Conservation (phyloP, 441 rosid species). For the Lepidium campestre region DNA sequence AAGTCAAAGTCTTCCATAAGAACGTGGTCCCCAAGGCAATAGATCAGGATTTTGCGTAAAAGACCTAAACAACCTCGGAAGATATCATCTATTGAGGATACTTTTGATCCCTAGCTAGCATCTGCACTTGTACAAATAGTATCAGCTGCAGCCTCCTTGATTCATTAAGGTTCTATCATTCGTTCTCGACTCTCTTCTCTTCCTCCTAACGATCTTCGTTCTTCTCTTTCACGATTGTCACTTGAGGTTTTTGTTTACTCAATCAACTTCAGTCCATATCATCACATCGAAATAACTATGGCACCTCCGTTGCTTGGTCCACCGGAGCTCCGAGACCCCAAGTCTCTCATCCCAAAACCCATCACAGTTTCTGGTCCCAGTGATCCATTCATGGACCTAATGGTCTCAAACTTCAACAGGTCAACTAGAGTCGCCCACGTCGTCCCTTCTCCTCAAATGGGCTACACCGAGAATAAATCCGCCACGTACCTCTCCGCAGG, state of each 20-base stretch:
- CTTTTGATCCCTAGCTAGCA: not conserved
- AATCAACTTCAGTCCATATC: not conserved
- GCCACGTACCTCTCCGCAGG: slow-evolving; percentile 30
- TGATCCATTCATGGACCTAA: slow-evolving; percentile 36
- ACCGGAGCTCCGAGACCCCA: slow-evolving; percentile 31
- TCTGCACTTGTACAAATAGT: not conserved
- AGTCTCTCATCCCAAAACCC: not conserved
- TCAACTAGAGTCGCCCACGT: not conserved
- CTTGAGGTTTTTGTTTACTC: no score
- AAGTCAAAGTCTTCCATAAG: not conserved
- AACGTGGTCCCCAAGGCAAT: slow-evolving; percentile 10
- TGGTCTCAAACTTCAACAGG: slow-evolving; percentile 38
- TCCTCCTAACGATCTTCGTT: no score
- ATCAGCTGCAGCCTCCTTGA: not conserved
- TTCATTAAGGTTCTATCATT: not conserved
- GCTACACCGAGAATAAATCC: slow-evolving; percentile 29
- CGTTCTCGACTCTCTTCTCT: no score
- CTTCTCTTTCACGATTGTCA: no score
- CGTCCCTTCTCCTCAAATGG: slow-evolving; percentile 14
- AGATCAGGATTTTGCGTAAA: not conserved
- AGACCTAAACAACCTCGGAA: not conserved
- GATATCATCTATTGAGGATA: not conserved
- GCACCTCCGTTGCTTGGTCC: slow-evolving; percentile 41
- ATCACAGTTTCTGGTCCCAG: not conserved
- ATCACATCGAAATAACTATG: slow-evolving; percentile 3